phyloP scores from a whole-genome alignment of 805 yeast genomes.

The Sungouiella blattae region DNA sequence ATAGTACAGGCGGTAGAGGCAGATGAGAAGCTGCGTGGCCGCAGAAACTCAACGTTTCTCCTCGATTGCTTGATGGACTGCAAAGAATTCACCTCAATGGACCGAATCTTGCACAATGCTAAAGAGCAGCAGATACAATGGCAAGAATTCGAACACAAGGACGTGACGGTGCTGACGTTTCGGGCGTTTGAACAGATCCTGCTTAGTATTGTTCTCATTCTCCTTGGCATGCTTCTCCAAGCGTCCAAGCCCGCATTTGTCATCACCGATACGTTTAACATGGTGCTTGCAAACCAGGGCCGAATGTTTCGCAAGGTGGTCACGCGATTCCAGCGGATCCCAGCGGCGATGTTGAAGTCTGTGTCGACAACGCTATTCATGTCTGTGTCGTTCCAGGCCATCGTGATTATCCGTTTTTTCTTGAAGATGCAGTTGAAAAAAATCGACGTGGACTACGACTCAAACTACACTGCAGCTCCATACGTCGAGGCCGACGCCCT shows the following conservation, averaged over 20 bases:
- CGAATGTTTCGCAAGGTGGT: conserved; percentile 28
- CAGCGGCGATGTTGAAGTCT: conserved; percentile 9
- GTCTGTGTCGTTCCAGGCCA: conserved; percentile 13
- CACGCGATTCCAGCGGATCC: conserved; percentile 14
- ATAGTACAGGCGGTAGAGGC: conserved; percentile 9
- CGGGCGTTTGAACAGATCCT: conserved; percentile 26
- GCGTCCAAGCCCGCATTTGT: conserved; percentile 8
- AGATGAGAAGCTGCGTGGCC: conserved; percentile 4
- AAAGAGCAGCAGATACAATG: conserved; percentile 23
- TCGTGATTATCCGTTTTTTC: conserved; percentile 12
- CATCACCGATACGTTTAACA: conserved; percentile 7
- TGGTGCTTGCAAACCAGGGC: conserved; percentile 29
- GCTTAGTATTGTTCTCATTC: conserved; percentile 27
- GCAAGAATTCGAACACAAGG: conserved; percentile 15
- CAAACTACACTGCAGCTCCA: too few relatives aligned
- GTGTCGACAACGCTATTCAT: conserved; percentile 7
- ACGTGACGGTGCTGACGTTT: background rate
- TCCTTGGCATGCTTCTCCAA: conserved; percentile 20
- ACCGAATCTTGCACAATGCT: conserved; percentile 8
- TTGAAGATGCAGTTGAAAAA: conserved; percentile 6
- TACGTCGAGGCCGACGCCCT: background rate
- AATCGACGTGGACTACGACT: background rate
- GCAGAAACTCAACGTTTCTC: conserved; percentile 16
- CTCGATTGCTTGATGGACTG: conserved; percentile 32
- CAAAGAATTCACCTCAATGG: conserved; percentile 8